Conservation (phyloP, 495 filamentous ascomycete species). For the Podospora tetraspora region DNA sequence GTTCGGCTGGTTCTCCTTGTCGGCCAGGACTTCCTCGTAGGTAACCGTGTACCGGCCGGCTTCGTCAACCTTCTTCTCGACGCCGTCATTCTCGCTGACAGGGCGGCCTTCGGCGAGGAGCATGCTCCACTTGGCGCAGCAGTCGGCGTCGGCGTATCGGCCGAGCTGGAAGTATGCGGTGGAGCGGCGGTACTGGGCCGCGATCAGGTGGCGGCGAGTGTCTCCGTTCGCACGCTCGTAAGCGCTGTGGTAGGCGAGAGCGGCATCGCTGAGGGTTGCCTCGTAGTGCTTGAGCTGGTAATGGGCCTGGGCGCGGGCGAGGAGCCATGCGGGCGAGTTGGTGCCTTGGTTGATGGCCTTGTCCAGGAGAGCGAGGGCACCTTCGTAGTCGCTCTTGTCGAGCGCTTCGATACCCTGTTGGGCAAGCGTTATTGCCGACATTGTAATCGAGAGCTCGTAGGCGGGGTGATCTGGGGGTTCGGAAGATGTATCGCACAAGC, state of each 20-base stretch:
- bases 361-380: slow-evolving; percentile 70
- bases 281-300: slow-evolving; percentile 51
- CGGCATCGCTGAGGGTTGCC: slow-evolving; percentile 72
- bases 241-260: slow-evolving; percentile 66
- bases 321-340: slow-evolving; percentile 72
- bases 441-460: slow-evolving; percentile 8
- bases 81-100: slow-evolving; percentile 37
- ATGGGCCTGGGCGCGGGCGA: slow-evolving; percentile 81
- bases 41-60: slow-evolving; percentile 37
- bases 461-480: not conserved
- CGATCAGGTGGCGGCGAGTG: slow-evolving; percentile 72
- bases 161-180: slow-evolving; percentile 66
- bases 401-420: slow-evolving; percentile 54
- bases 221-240: slow-evolving; percentile 53
- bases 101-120: slow-evolving; percentile 45
- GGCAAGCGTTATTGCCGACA: slow-evolving; percentile 31
- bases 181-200: slow-evolving; percentile 75
- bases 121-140: slow-evolving; percentile 63
- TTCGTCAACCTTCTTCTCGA: slow-evolving; percentile 35
- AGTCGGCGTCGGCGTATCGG: slow-evolving; percentile 69
- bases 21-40: slow-evolving; percentile 22
- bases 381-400: slow-evolving; percentile 52
- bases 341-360: slow-evolving; percentile 61
- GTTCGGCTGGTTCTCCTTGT: slow-evolving; percentile 26
- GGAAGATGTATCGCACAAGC: not conserved